Conservation (phyloP, 2,329 filamentous ascomycete genomes). For the Colletotrichum nymphaeae region DNA sequence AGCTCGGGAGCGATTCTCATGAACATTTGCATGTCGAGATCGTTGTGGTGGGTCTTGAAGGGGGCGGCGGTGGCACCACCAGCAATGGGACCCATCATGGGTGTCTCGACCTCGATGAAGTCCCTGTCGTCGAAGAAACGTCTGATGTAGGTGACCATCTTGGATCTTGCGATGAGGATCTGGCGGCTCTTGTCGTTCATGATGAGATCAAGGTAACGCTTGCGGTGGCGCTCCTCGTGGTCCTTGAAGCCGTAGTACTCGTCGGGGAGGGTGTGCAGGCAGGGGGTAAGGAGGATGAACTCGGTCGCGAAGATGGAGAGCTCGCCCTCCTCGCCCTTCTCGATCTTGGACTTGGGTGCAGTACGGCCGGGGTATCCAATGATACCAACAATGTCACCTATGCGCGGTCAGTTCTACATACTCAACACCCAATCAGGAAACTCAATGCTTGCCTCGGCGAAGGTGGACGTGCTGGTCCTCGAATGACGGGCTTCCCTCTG, state of each 20-base stretch:
- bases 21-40: conserved; percentile 92
- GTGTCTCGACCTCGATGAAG: conserved; percentile 95
- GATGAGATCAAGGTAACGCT: conserved; percentile 94
- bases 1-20: conserved; percentile 88
- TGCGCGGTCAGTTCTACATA: background rate
- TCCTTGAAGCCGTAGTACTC: conserved; percentile 97
- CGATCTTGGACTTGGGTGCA: conserved; percentile 88
- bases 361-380: conserved; percentile 84
- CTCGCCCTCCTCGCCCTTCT: conserved; percentile 83
- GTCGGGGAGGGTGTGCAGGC: conserved; percentile 88
- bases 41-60: conserved; percentile 96
- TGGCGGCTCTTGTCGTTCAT: conserved; percentile 92
- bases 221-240: conserved; percentile 90
- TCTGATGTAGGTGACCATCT: conserved; percentile 90
- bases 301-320: conserved; percentile 93
- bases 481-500: conserved; percentile 75
- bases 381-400: conserved; percentile 87
- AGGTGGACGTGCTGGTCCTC: conserved; percentile 90
- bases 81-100: conserved; percentile 96
- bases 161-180: conserved; percentile 85
- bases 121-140: conserved; percentile 88
- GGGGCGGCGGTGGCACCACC: conserved; percentile 96
- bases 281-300: conserved; percentile 87
- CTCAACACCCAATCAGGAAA: fast-evolving
- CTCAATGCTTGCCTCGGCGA: conserved; percentile 65